Evolutionary conservation across 2,329 filamentous ascomycete genomes (phyloP), one percentile per base, ranked within the genome.

Genomic region (Trichophyton verrucosum): DNA sequence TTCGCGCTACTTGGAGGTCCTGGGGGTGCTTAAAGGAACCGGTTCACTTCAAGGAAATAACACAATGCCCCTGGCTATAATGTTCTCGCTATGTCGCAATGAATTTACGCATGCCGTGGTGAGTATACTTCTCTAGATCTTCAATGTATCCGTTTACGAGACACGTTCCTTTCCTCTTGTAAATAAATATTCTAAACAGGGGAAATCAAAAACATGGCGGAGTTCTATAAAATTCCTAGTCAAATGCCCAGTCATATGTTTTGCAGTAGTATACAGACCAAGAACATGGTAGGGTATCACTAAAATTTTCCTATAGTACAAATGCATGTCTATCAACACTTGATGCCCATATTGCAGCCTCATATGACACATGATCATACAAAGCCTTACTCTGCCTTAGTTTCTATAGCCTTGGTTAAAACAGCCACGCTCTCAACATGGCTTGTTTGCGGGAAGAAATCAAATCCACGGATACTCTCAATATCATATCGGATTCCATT

Each of bases 1-100:
- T 97, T 97, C 75, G 92, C 91, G 65, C 81, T 97, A 65, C 80
- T 97, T 65, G 94, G 94, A 73, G 94, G 92, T 22, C 94, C 94
- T 9, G 92, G 91, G 64, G 78, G 76, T 68, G 73, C 75, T 55
- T 78, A 75, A 75, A 20, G 27, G 8, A 11, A 3, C 2, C 9
- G 8, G 13, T 30, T 36, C 51, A 7, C 27, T n/a, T 33, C 30
- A 30, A 13, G 3, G 30, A 51, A 38, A 13, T 4, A 38, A 38
- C 11, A 27, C 20, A 20, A 22, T 15, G 11, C 15, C 15, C 30
- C n/a, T 17, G 11, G 20, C 27, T n/a, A n/a, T 55, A 27, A 36
- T 55, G 15, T 20, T 20, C 27, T 36, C 27, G 51, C 24, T 27
- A 55, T 55, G 30, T 33, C 30, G 51, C 51, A 55, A 55, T 36